Base-by-base conservation (phyloP, 1,284 basidiomycete species). In the Wolfiporia cocos region DNA sequence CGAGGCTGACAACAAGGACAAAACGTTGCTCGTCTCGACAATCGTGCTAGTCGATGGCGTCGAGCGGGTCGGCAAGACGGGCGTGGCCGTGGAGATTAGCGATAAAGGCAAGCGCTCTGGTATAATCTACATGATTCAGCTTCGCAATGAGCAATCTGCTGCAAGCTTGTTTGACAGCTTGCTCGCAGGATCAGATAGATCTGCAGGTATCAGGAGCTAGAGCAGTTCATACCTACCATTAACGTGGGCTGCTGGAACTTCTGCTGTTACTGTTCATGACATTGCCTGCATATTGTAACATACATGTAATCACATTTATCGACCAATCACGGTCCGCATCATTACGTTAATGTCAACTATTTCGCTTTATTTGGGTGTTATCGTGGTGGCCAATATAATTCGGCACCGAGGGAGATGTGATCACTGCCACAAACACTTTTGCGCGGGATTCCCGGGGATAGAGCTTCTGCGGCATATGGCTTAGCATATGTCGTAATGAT, bases 31-130 rank as follows among this genome's bases (percentile, higher is more conserved):
- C 33, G 94, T 99, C 48, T 96, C 92, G 34, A 98, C 95, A 1
- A 96, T 99, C 50, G 86, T 99, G 26, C 70, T 98, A 41, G 87
- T 86, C 3, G 94, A 98, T 62, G 96, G 94, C 4, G 94, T 99
- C 18, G 96, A 99, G 67, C 76, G 96, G 30, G 94, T 99, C 17
- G 96, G 92, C 18, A 96, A 94, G 68, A 97, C 94, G 4, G 96
- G 96, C 18, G 85, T 99, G 22, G 96, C 96, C 26, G 86, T 99
- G 46, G 95, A 99, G 66, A 67, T 99, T 44, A 95, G 91, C 57
- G 91, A 96, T 63, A 73, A 80, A 39, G 95, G 95, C 5, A 65
- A 78, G 42, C 78, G 93, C 44, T 96, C 94, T n/a, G 96, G 96
- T 10, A 85, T 98, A 58, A 74, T 99, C 43, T 98, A 99, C 61